Conservation (phyloP, 169 alveolate species). For the Plasmodium relictum region DNA sequence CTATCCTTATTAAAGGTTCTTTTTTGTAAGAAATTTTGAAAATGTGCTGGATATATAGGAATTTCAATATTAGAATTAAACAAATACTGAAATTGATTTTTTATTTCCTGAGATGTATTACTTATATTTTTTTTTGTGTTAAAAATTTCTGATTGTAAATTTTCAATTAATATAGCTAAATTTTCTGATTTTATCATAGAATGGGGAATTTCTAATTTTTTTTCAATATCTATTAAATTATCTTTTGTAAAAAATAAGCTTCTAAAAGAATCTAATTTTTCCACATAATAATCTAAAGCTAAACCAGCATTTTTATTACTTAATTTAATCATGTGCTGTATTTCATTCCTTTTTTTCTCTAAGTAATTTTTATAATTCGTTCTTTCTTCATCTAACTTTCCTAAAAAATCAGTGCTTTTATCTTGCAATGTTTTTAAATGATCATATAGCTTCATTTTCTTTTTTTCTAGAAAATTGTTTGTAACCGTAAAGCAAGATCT, state of each 20-base stretch:
- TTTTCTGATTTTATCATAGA: constrained; percentile 61
- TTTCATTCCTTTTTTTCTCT: constrained; percentile 66
- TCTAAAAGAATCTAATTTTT: constrained; percentile 70
- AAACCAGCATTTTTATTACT: constrained; percentile 74
- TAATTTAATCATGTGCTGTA: constrained; percentile 62
- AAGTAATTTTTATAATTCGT: constrained; percentile 46
- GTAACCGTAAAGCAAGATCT: constrained; percentile 61
- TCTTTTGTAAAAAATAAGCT: constrained; percentile 68
- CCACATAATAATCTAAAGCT: constrained; percentile 52
- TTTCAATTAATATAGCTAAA: constrained; percentile 20
- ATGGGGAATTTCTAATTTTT: constrained; percentile 61
- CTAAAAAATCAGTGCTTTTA: constrained; percentile 53
- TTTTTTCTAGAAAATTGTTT: constrained; percentile 23
- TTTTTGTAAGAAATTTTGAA: constrained; percentile 34
- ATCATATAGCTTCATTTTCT: constrained; percentile 35
- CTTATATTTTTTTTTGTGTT: constrained; percentile 29
- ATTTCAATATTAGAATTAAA: constrained; percentile 34
- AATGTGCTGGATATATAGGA: constrained; percentile 73
- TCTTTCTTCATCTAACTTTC: constrained; percentile 66
- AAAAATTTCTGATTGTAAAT: constrained; percentile 9
- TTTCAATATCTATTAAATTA: constrained; percentile 66
- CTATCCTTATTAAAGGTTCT: constrained; percentile 13
- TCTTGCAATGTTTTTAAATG: constrained; percentile 51
- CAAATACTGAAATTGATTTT: constrained; percentile 41
- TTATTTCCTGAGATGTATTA: constrained; percentile 15